These are phyloP conservation scores for Rhodotorula mucilaginosa DNA, from an alignment of 1,284 basidiomycete genomes.

Conservation along the genomic window DNA sequence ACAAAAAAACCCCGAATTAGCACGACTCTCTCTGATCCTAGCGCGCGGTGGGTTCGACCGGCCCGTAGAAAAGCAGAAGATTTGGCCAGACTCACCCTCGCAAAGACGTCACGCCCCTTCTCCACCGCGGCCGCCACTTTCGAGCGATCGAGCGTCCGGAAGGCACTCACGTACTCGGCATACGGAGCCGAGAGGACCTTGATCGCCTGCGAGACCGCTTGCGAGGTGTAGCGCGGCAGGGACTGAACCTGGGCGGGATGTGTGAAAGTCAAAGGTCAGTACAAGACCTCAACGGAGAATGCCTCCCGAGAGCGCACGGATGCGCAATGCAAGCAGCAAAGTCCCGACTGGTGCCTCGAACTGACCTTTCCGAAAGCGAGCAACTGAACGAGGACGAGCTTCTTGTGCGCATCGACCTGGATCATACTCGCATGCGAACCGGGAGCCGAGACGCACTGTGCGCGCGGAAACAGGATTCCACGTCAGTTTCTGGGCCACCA, in stretches of 20 bases:
- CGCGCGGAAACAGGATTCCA: no score
- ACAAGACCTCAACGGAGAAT: no score
- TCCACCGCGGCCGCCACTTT: constrained; percentile 54
- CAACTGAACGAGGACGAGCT: constrained; percentile 69
- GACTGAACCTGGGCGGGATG: constrained; percentile 55
- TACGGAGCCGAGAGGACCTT: constrained; percentile 59
- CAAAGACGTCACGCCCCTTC: constrained; percentile 59
- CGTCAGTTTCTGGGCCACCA: no score
- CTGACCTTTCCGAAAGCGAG: constrained; percentile 67
- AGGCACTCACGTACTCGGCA: constrained; percentile 60
- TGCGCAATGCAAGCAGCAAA: neutral
- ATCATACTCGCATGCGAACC: constrained; percentile 63
- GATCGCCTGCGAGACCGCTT: constrained; percentile 58
- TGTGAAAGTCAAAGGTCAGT: no score
- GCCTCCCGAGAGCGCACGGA: no score
- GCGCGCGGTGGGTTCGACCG: no score
- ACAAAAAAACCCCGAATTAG: neutral
- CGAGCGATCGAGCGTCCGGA: constrained; percentile 56
- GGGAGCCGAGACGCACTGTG: constrained; percentile 63
- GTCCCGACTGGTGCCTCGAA: constrained; percentile 4
- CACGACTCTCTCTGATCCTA: no score
- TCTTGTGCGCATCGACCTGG: constrained; percentile 81
- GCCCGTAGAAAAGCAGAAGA: neutral
- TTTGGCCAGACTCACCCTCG: constrained; percentile 52
- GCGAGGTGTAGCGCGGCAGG: constrained; percentile 67